Percentiles rank a stretch among this genome's conserved stretches.
phyloP scores from a whole-genome alignment of 1,284 basidiomycete genomes.

The Ceratobasidium sp. region DNA sequence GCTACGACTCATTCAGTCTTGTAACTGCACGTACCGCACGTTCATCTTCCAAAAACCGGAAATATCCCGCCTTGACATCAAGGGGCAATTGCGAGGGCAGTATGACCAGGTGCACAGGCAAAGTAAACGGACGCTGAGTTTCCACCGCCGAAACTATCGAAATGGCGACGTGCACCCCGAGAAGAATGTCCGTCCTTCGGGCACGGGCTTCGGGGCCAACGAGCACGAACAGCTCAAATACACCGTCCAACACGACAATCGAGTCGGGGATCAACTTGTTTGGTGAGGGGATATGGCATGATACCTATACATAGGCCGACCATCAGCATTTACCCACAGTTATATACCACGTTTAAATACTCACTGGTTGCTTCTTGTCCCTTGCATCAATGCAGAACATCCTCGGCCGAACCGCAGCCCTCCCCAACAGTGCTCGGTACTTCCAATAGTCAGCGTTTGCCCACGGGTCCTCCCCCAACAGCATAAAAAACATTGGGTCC shows the following conservation, averaged over 20 bases:
- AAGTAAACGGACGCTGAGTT: slow-evolving; percentile 68
- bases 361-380: slow-evolving; percentile 60
- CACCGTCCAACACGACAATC: slow-evolving; percentile 76
- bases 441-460: slow-evolving; percentile 83
- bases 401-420: slow-evolving; percentile 24
- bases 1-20: background rate
- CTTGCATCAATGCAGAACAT: slow-evolving; percentile 61
- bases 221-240: slow-evolving; percentile 82
- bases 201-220: slow-evolving; percentile 75
- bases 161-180: slow-evolving; percentile 71
- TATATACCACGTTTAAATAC: slow-evolving; percentile 18
- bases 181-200: slow-evolving; percentile 68
- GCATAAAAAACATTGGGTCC: slow-evolving; percentile 87
- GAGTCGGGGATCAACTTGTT: slow-evolving; percentile 54
- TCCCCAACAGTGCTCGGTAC: slow-evolving; percentile 73
- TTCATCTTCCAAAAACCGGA: slow-evolving; percentile 75
- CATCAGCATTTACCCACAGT: slow-evolving; percentile 54
- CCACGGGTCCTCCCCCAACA: slow-evolving; percentile 77
- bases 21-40: slow-evolving; percentile 63
- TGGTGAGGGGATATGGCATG: slow-evolving; percentile 40
- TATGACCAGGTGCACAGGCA: slow-evolving; percentile 77
- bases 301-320: background rate
- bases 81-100: slow-evolving; percentile 78
- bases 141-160: slow-evolving; percentile 32
- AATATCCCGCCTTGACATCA: slow-evolving; percentile 70